A percentile compares a stretch with the other conserved stretches of the same genome.
These are phyloP conservation scores for Suillus ampliporus DNA, from an alignment of 768 basidiomycete genomes.

Conservation along the genomic window DNA sequence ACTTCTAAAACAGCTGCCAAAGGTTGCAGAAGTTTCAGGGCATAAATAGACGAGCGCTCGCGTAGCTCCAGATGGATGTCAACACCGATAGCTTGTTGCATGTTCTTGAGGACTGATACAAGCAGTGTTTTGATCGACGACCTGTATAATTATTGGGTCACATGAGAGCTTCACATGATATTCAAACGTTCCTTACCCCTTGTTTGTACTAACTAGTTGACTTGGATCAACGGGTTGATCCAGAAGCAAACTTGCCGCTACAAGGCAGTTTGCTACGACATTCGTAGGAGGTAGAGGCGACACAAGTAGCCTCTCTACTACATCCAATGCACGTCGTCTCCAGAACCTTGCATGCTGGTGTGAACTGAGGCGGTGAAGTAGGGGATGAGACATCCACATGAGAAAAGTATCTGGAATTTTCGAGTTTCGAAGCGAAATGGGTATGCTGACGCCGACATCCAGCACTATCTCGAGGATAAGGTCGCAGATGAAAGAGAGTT, in stretches of 20 bases:
- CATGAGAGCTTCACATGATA: neutral
- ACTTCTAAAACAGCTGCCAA: slow-evolving; percentile 7
- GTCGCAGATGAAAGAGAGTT: slow-evolving; percentile 13
- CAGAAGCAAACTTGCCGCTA: slow-evolving; percentile 12
- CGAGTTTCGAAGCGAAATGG: slow-evolving; percentile 7
- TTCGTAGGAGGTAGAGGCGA: slow-evolving; percentile 11
- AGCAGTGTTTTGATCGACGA: neutral
- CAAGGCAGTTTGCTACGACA: slow-evolving; percentile 14
- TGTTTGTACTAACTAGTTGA: slow-evolving; percentile 10
- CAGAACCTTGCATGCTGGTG: slow-evolving; percentile 3
- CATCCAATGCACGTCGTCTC: slow-evolving; percentile 12
- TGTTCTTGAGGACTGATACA: slow-evolving; percentile 9
- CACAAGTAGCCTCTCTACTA: slow-evolving; percentile 7
- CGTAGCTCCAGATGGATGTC: slow-evolving; percentile 5
- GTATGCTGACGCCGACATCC: slow-evolving; percentile 8
- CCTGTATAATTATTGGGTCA: neutral
- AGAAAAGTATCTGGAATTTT: slow-evolving; percentile 14
- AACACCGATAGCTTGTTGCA: slow-evolving; percentile 6
- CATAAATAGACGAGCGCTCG: slow-evolving; percentile 11
- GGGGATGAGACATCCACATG: slow-evolving; percentile 14
- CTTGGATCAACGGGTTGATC: slow-evolving; percentile 11
- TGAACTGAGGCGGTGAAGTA: slow-evolving; percentile 11
- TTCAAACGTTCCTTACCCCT: slow-evolving; percentile 8
- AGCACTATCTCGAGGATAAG: slow-evolving; percentile 2
- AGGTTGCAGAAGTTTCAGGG: slow-evolving; percentile 11